phyloP scores from a whole-genome alignment of 2,329 filamentous ascomycete species.

The Aspergillus phoenicis region DNA sequence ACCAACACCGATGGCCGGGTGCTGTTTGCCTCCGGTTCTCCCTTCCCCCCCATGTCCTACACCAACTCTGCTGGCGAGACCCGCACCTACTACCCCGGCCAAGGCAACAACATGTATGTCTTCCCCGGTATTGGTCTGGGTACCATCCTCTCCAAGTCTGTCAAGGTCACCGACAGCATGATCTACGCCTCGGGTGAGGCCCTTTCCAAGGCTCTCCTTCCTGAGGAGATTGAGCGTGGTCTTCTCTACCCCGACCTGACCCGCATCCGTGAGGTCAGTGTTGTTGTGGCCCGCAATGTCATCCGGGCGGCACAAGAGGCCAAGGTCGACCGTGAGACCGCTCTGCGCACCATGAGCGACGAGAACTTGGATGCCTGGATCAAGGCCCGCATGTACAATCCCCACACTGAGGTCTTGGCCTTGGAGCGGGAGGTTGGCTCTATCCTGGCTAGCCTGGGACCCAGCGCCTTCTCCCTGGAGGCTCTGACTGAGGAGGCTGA shows the following conservation, averaged over 20 bases:
- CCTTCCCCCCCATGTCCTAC: constrained; percentile 74
- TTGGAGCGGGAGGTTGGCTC: constrained; percentile 51
- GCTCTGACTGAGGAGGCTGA: constrained; percentile 32
- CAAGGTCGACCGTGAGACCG: constrained; percentile 62
- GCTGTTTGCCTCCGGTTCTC: constrained; percentile 93
- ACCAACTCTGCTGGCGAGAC: constrained; percentile 61
- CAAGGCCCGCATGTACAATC: constrained; percentile 53
- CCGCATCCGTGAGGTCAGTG: constrained; percentile 86
- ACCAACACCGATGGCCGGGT: constrained; percentile 86
- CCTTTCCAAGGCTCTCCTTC: constrained; percentile 74
- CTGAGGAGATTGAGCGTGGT: constrained; percentile 77
- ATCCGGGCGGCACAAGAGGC: constrained; percentile 88
- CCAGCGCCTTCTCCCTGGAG: constrained; percentile 24
- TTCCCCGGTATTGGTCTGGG: constrained; percentile 96
- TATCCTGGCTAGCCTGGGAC: constrained; percentile 41
- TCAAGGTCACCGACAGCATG: constrained; percentile 89
- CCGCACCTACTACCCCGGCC: constrained; percentile 73
- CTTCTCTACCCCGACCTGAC: constrained; percentile 90
- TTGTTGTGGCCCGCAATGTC: constrained; percentile 84
- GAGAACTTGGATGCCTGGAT: constrained; percentile 51
- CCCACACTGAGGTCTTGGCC: constrained; percentile 50
- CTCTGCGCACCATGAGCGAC: constrained; percentile 48
- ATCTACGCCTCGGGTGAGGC: constrained; percentile 90
- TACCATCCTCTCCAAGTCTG: constrained; percentile 85
- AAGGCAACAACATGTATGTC: constrained; percentile 84